Evolutionary conservation across 202 grass and related monocot genomes (phyloP), one percentile per base, ranked within the genome.

Genomic region (Carex sylvatica): DNA sequence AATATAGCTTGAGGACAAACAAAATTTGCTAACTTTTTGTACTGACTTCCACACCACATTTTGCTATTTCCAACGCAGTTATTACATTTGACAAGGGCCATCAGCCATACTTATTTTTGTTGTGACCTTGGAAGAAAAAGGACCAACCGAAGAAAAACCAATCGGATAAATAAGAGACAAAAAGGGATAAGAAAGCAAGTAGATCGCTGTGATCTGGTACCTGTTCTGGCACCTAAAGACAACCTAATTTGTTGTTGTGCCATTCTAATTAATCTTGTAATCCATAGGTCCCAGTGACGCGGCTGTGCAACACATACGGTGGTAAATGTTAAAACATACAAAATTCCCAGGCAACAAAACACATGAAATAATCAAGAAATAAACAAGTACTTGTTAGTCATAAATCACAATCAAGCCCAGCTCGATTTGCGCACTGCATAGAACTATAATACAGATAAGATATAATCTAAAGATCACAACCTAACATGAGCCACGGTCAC

Each of bases 381-480:
- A 15, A 74, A 35, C 7, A 38, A 19, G 35, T 49, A 49, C 26
- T 77, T 10, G 23, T 77, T 56, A 36, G 74, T 77, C 73, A 76
- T 77, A 56, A 77, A 77, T 15, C 53, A 30, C 52, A 59, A 36
- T 77, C 46, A 74, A 44, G 38, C 20, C 67, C 20, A 70, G 38
- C 16, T 46, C 5, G 35, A 70, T 23, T 8, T 12, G 35, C 67
- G 8, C 16, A 46, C 7, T 70, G 46, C 70, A 53, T n/a, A 20
- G 35, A 15, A 35, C 53, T 56, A 75, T 77, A 77, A 36, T 58
- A 72, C 40, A 58, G 33, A 62, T 19, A 9, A 16, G 26, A 15
- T 58, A 77, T 59, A 38, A 59, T 36, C 74, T 77, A 77, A 77
- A 75, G 24, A 75, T 55, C 42, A 72, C 69, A 35, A 36, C 52